Conservation (phyloP, 2,329 filamentous ascomycete species). For the Ilyonectria robusta region DNA sequence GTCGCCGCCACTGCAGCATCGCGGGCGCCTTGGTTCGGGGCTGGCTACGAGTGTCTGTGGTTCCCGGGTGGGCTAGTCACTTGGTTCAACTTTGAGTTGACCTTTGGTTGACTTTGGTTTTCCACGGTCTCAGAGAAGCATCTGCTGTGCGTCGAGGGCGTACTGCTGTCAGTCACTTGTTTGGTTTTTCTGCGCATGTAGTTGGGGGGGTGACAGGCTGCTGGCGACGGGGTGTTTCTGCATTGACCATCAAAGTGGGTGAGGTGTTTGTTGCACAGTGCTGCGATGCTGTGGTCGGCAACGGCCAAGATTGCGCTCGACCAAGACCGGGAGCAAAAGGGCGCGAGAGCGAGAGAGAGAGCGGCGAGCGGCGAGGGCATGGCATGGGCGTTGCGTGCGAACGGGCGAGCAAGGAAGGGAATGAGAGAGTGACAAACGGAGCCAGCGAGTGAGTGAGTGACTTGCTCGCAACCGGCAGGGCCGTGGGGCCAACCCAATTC, state of each 20-base stretch:
- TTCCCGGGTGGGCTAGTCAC: not conserved
- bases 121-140: conserved; percentile 9
- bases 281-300: conserved; percentile 4
- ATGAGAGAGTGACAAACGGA: conserved; percentile 24
- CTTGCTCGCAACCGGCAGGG: conserved; percentile 39
- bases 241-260: not conserved
- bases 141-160: not conserved
- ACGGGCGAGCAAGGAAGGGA: conserved; percentile 31
- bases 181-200: not conserved
- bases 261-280: conserved; percentile 12
- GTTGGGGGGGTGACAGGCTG: not conserved
- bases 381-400: conserved; percentile 8
- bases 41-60: not conserved
- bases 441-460: conserved; percentile 32
- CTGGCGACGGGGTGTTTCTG: not conserved
- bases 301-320: conserved; percentile 4
- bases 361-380: not conserved
- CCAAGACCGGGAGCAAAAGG: conserved; percentile 5
- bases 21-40: conserved; percentile 2
- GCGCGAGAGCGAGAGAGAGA: conserved; percentile 4
- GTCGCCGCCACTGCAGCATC: conserved; percentile 17
- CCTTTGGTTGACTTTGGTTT: conserved; percentile 6
- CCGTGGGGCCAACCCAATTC: conserved; percentile 47
- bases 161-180: not conserved
- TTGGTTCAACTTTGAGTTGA: conserved; percentile 13